Evolutionary conservation across 345 rosid genomes (phyloP).

Genomic region (Rhodomyrtus tomentosa): DNA sequence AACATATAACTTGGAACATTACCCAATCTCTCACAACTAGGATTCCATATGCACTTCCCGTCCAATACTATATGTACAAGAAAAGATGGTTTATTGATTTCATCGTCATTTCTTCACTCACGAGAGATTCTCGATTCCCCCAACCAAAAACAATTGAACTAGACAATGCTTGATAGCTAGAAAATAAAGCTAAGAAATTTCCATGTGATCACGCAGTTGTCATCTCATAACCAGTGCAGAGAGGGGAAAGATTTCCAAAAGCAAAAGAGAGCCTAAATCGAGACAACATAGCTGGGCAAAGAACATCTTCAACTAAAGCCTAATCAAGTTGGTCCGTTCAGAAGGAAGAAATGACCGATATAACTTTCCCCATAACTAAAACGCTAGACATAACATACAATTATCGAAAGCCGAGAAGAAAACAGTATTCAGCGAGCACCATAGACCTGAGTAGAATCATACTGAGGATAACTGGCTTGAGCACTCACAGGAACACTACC

Average conservation of each 20-base stretch:
- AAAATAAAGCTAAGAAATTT: not conserved
- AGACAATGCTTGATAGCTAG: not conserved
- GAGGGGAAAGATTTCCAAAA: not conserved
- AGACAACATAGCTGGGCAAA: not conserved
- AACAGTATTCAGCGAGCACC: conserved; percentile 14
- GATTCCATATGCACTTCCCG: not conserved
- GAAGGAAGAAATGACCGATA: not conserved
- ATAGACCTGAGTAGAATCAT: conserved; percentile 44
- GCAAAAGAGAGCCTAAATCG: not conserved
- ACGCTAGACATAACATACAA: not conserved
- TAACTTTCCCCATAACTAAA: not conserved
- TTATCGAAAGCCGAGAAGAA: not conserved
- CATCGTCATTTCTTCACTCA: not conserved
- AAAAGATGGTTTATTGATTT: not conserved
- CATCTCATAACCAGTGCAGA: not conserved
- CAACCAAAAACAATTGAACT: not conserved
- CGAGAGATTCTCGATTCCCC: not conserved
- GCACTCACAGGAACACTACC: conserved; percentile 40
- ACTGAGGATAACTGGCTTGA: conserved; percentile 42
- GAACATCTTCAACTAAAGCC: not conserved
- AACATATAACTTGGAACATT: not conserved
- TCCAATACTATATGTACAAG: not conserved
- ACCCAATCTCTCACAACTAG: not conserved
- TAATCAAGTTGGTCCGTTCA: not conserved
- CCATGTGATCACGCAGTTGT: not conserved